Evolutionary conservation across 305 asterid genomes (phyloP).

Genomic region (Fraxinus latifolia): DNA sequence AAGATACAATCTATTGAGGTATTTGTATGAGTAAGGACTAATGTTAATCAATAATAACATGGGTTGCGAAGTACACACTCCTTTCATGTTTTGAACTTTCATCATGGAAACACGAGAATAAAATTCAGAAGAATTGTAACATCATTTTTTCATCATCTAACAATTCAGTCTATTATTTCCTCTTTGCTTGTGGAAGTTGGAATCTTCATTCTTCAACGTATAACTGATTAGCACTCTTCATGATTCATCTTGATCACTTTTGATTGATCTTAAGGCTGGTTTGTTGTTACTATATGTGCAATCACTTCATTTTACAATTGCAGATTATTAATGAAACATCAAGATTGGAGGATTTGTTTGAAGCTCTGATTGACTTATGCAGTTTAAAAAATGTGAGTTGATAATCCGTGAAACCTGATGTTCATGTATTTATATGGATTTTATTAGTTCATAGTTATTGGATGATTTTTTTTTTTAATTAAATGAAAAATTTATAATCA

Average conservation of each 20-base stretch:
- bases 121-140: not conserved
- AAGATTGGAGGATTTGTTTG: conserved; percentile 58
- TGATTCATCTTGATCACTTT: not conserved
- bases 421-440: not conserved
- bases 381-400: conserved; percentile 66
- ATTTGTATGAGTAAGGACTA: not conserved
- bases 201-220: not conserved
- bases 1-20: not conserved
- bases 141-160: not conserved
- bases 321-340: conserved; percentile 62
- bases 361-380: conserved; percentile 75
- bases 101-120: not conserved
- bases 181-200: conserved; percentile 20
- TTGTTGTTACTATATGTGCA: not conserved
- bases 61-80: conserved; percentile 6
- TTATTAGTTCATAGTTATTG: conserved; percentile 11
- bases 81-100: not conserved
- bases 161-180: not conserved
- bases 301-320: conserved; percentile 29
- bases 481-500: conserved; percentile 4
- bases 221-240: not conserved
- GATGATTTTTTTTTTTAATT: conserved; percentile 6
- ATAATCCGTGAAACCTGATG: conserved; percentile 6
- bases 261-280: not conserved
- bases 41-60: not conserved